These are phyloP conservation scores for Coffea eugenioides DNA, from an alignment of 257 asterid genomes.

Conservation along the genomic window DNA sequence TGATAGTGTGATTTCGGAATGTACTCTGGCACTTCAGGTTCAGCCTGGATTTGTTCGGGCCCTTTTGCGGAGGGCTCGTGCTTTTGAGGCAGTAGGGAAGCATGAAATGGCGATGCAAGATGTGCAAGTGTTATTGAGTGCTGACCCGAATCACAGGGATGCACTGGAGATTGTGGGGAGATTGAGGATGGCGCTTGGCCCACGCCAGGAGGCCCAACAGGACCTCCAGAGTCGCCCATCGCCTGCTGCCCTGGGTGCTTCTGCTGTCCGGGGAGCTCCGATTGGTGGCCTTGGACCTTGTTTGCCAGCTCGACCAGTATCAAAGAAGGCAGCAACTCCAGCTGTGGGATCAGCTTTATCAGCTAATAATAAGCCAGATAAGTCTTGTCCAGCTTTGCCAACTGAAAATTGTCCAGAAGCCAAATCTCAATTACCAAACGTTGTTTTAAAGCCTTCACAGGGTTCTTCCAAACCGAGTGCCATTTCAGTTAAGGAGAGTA, in stretches of 20 bases:
- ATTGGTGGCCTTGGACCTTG: slow-evolving; percentile 91
- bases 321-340: slow-evolving; percentile 55
- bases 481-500: slow-evolving; percentile 37
- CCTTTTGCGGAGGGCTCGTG: slow-evolving; percentile 85
- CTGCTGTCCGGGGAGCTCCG: slow-evolving; percentile 95
- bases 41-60: slow-evolving; percentile 73
- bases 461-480: slow-evolving; percentile 47
- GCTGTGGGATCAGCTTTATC: slow-evolving; percentile 32
- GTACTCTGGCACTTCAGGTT: slow-evolving; percentile 71
- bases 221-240: slow-evolving; percentile 98
- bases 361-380: slow-evolving; percentile 50
- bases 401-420: slow-evolving; percentile 58
- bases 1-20: slow-evolving; percentile 80
- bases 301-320: slow-evolving; percentile 74
- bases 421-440: slow-evolving; percentile 56
- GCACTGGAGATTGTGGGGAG: slow-evolving; percentile 74
- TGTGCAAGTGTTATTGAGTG: slow-evolving; percentile 57
- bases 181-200: slow-evolving; percentile 62
- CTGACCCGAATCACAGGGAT: slow-evolving; percentile 66
- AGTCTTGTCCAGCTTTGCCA: slow-evolving; percentile 33
- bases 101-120: slow-evolving; percentile 82
- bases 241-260: slow-evolving; percentile 98
- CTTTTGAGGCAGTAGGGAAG: slow-evolving; percentile 77
- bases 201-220: slow-evolving; percentile 82
- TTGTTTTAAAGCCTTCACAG: slow-evolving; percentile 68